A percentile compares a stretch with the other conserved stretches of the same genome.
These are phyloP conservation scores for Yarrowia sp. DNA, from an alignment of 805 yeast genomes.

Conservation along the genomic window DNA sequence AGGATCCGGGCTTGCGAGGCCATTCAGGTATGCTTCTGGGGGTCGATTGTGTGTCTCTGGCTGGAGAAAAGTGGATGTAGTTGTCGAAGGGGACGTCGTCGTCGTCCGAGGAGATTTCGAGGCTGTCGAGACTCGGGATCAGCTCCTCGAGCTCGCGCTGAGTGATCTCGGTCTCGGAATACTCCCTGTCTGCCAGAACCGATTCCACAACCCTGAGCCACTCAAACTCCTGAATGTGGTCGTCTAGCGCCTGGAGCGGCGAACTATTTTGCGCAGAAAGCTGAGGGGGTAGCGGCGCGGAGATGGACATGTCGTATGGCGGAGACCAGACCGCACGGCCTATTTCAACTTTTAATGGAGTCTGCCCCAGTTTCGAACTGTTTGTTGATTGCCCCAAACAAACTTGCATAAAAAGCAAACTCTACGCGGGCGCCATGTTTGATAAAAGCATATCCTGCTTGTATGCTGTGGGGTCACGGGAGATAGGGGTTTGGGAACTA, in stretches of 20 bases:
- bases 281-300: neutral
- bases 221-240: conserved; percentile 5
- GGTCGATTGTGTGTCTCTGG: neutral
- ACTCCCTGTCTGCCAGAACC: neutral
- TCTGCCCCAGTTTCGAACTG: neutral
- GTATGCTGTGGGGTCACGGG: conserved; percentile 8
- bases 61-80: neutral
- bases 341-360: neutral
- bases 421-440: neutral
- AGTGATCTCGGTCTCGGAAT: neutral
- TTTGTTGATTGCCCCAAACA: conserved; percentile 10
- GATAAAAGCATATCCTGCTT: conserved; percentile 13
- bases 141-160: conserved; percentile 2
- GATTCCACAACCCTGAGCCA: conserved; percentile 2
- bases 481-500: neutral
- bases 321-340: no score
- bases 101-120: neutral
- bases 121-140: neutral
- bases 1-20: neutral
- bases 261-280: neutral
- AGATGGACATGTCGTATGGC: neutral
- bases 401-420: conserved; percentile 1
- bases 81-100: neutral
- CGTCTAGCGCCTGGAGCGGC: neutral
- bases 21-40: neutral